Evolutionary conservation across 148 eudicot species (phyloP).

Genomic region (Nepenthes mirabilis): DNA sequence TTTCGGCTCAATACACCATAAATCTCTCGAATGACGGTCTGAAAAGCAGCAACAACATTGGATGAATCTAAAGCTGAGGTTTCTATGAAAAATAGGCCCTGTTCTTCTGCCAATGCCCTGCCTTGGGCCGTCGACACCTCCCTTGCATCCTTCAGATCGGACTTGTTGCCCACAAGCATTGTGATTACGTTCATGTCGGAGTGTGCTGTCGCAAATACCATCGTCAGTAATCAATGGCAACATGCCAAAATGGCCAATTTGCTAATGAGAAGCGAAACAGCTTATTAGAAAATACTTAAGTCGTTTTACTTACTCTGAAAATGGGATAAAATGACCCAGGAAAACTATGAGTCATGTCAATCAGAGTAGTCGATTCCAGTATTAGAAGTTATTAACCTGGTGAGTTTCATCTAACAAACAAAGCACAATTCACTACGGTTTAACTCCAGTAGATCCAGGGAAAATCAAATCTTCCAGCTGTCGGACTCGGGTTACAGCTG

Average conservation of each 20-base stretch:
- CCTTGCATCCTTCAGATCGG: constrained; percentile 73
- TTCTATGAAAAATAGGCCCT: constrained; percentile 81
- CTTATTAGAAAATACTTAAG: too few species aligned
- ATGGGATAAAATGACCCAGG: too few species aligned
- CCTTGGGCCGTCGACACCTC: constrained; percentile 88
- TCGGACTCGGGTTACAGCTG: too few species aligned
- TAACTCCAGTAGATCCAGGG: too few species aligned
- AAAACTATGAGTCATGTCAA: too few species aligned
- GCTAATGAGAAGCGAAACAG: too few species aligned
- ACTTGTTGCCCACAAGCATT: constrained; percentile 83
- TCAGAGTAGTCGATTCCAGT: too few species aligned
- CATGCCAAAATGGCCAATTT: constrained; percentile 1
- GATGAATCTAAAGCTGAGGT: constrained; percentile 92
- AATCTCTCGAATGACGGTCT: constrained; percentile 76
- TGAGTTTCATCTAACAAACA: too few species aligned
- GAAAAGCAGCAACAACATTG: constrained; percentile 68
- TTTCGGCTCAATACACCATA: constrained; percentile 75
- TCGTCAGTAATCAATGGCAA: not conserved
- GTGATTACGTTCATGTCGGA: constrained; percentile 97
- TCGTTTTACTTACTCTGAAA: too few species aligned
- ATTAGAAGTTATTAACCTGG: too few species aligned
- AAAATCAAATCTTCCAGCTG: too few species aligned
- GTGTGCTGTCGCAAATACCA: constrained; percentile 48
- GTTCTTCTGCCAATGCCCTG: constrained; percentile 62
- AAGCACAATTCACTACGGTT: too few species aligned